Evolutionary conservation across 106 monocot species (phyloP).

Genomic region (Agapanthus africanus): DNA sequence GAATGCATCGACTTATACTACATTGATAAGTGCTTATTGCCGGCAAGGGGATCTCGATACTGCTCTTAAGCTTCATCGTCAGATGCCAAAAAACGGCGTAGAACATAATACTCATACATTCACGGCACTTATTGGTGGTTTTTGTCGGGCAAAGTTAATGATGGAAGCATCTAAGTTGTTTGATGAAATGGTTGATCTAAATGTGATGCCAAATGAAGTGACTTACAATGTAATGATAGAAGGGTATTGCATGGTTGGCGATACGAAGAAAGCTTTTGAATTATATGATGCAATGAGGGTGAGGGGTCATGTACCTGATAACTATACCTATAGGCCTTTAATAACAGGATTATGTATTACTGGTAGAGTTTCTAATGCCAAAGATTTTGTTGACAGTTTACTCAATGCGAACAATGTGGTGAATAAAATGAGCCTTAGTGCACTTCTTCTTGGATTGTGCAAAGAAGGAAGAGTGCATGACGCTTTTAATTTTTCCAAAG

Average conservation of each 20-base stretch:
- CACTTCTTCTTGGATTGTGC: constrained; percentile 71
- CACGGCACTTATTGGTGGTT: constrained; percentile 73
- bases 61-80: constrained; percentile 56
- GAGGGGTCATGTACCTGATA: constrained; percentile 65
- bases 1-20: constrained; percentile 61
- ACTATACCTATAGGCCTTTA: constrained; percentile 73
- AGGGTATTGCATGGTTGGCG: constrained; percentile 62
- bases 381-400: constrained; percentile 53
- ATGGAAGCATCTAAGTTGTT: constrained; percentile 51
- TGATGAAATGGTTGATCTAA: constrained; percentile 50
- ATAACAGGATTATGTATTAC: constrained; percentile 56
- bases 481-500: constrained; percentile 41
- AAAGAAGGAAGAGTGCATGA: constrained; percentile 57
- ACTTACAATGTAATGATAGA: constrained; percentile 98
- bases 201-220: constrained; percentile 71
- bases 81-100: constrained; percentile 54
- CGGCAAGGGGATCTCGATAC: constrained; percentile 39
- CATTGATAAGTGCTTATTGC: constrained; percentile 70
- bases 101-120: constrained; percentile 61
- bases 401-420: constrained; percentile 21
- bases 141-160: constrained; percentile 56
- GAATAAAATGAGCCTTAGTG: constrained; percentile 60
- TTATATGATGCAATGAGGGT: constrained; percentile 65
- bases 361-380: constrained; percentile 53
- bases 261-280: constrained; percentile 53